Conservation (phyloP, 1,284 basidiomycete genomes). For the Trichosporon inkin region DNA sequence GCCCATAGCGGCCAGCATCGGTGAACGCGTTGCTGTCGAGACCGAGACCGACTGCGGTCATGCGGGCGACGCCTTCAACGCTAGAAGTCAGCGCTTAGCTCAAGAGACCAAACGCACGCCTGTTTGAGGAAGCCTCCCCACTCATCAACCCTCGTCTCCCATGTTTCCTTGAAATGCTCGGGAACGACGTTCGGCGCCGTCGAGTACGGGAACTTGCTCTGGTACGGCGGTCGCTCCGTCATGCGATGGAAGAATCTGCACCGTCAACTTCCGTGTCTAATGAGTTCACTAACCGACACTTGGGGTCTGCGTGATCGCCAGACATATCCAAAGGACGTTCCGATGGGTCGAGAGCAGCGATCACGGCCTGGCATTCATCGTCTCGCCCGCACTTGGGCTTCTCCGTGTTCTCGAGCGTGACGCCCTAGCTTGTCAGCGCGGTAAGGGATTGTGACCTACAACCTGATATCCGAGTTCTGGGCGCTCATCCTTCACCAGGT, state of each 20-base stretch:
- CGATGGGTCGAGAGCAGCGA: slow-evolving; percentile 58
- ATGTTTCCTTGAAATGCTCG: slow-evolving; percentile 57
- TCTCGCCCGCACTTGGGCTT: slow-evolving; percentile 72
- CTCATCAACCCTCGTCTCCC: slow-evolving; percentile 64
- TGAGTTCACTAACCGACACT: slow-evolving; percentile 60
- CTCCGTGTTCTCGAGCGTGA: slow-evolving; percentile 87
- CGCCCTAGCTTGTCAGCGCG: slow-evolving; percentile 57
- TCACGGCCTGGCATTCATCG: slow-evolving; percentile 44
- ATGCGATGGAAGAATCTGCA: slow-evolving; percentile 78
- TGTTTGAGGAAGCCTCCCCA: slow-evolving; percentile 82
- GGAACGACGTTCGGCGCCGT: slow-evolving; percentile 79
- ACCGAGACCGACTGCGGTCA: slow-evolving; percentile 75
- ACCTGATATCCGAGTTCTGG: slow-evolving; percentile 63
- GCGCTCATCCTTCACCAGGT: slow-evolving; percentile 67
- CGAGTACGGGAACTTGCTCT: slow-evolving; percentile 67
- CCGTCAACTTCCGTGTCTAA: neutral
- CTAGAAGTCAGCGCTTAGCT: slow-evolving; percentile 50
- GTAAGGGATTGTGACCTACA: slow-evolving; percentile 22
- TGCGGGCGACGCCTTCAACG: slow-evolving; percentile 72
- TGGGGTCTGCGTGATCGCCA: slow-evolving; percentile 74
- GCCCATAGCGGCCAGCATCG: slow-evolving; percentile 77
- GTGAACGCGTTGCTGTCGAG: slow-evolving; percentile 64
- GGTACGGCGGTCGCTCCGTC: slow-evolving; percentile 68
- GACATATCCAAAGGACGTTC: slow-evolving; percentile 72
- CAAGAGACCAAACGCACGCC: slow-evolving; percentile 57